phyloP scores from a whole-genome alignment of 2,329 filamentous ascomycete species.

The Fusarium foetens region DNA sequence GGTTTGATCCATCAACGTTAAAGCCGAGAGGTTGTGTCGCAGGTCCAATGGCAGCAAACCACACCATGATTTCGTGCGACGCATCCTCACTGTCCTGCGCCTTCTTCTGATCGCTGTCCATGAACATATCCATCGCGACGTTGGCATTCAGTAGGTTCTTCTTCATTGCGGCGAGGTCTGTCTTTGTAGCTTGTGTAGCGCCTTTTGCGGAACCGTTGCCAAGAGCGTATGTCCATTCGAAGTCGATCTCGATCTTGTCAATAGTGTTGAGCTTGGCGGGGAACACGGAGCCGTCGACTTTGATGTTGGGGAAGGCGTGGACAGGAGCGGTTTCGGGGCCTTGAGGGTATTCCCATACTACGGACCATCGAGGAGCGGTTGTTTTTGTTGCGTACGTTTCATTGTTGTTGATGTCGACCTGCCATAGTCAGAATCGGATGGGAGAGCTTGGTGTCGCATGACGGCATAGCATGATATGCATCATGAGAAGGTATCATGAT shows the following conservation, averaged over 20 bases:
- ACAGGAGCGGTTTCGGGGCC: constrained; percentile 57
- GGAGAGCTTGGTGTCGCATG: neutral
- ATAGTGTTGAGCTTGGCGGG: constrained; percentile 55
- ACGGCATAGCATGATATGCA: neutral
- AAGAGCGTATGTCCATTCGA: constrained; percentile 62
- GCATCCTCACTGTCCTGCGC: constrained; percentile 56
- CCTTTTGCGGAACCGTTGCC: constrained; percentile 56
- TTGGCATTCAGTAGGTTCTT: constrained; percentile 60
- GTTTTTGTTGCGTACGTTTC: constrained; percentile 58
- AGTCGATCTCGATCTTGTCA: constrained; percentile 54
- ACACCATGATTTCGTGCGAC: constrained; percentile 66
- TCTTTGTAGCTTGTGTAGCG: constrained; percentile 51
- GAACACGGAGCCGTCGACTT: constrained; percentile 56
- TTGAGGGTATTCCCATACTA: constrained; percentile 64
- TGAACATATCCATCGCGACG: constrained; percentile 69
- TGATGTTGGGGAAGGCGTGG: constrained; percentile 66
- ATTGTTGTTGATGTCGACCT: constrained; percentile 63
- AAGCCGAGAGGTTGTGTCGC: constrained; percentile 61
- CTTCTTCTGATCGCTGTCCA: constrained; percentile 56
- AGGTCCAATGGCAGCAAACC: constrained; percentile 60
- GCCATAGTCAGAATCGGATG: neutral
- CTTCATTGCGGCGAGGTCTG: constrained; percentile 49
- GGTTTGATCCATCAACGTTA: constrained; percentile 38
- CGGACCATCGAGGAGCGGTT: constrained; percentile 60
- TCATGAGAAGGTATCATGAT: neutral